These are phyloP conservation scores for Neurospora tetraspora DNA, from an alignment of 495 filamentous ascomycete genomes.

Conservation along the genomic window DNA sequence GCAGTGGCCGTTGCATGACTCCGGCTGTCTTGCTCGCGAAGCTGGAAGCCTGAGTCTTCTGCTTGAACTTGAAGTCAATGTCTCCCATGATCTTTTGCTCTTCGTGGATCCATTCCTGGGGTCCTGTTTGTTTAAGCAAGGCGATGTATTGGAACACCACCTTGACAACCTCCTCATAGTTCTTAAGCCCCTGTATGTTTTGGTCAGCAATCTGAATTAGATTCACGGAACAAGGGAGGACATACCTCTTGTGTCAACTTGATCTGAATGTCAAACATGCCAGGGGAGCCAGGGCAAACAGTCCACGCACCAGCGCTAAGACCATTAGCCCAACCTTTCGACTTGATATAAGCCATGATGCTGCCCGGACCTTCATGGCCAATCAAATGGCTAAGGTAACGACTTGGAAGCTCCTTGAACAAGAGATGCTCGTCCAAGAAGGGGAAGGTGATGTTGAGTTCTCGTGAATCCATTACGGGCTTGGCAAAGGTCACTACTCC, in stretches of 20 bases:
- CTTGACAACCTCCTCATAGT: slow-evolving; percentile 82
- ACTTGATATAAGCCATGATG: slow-evolving; percentile 90
- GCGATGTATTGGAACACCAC: slow-evolving; percentile 90
- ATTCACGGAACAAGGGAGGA: background rate
- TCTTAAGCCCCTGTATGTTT: slow-evolving; percentile 42
- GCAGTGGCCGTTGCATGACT: slow-evolving; percentile 83
- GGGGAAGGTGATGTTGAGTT: slow-evolving; percentile 78
- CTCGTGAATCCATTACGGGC: slow-evolving; percentile 87
- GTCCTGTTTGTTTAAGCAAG: slow-evolving; percentile 68
- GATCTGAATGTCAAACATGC: slow-evolving; percentile 69
- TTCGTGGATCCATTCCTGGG: slow-evolving; percentile 86
- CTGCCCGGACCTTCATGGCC: slow-evolving; percentile 96
- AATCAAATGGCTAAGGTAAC: slow-evolving; percentile 88
- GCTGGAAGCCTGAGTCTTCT: slow-evolving; percentile 80
- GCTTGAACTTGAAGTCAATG: slow-evolving; percentile 87
- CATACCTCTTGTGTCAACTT: slow-evolving; percentile 73
- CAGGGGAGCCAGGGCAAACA: slow-evolving; percentile 71
- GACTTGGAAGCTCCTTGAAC: slow-evolving; percentile 74
- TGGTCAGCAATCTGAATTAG: slow-evolving; percentile 3
- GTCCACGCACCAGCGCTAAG: slow-evolving; percentile 68
- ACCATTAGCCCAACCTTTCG: slow-evolving; percentile 89
- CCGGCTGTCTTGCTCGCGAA: slow-evolving; percentile 76
- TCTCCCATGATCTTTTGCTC: slow-evolving; percentile 84
- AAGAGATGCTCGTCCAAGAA: slow-evolving; percentile 81
- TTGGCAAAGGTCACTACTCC: slow-evolving; percentile 84